A percentile compares a stretch with the other conserved stretches of the same genome.
phyloP scores from a whole-genome alignment of 148 eudicot genomes.

The Fagopyrum esculentum region DNA sequence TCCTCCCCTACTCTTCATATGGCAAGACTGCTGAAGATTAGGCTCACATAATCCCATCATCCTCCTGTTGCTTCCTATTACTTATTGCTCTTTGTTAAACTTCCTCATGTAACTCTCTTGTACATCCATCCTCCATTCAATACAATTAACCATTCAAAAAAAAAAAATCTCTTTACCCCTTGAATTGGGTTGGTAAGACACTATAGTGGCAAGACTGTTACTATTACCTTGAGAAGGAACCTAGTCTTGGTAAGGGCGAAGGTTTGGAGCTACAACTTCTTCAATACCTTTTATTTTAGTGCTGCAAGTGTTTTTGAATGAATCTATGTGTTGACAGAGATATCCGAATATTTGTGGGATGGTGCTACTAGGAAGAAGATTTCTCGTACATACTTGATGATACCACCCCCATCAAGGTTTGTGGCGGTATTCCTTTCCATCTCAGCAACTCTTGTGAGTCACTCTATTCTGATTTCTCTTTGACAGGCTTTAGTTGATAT shows the following conservation, averaged over 20 bases:
- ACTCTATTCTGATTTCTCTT: not conserved
- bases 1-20: too few relatives aligned
- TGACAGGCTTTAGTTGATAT: not conserved
- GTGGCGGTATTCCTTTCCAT: constrained; percentile 53
- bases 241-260: constrained; percentile 36
- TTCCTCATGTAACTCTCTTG: too few relatives aligned
- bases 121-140: too few relatives aligned
- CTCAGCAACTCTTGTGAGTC: constrained; percentile 29
- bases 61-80: too few relatives aligned
- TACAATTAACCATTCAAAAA: too few relatives aligned
- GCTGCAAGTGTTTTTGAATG: constrained; percentile 1
- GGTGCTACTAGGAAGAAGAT: constrained; percentile 38
- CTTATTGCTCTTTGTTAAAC: too few relatives aligned
- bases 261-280: not conserved
- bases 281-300: not conserved
- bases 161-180: too few relatives aligned
- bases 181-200: too few relatives aligned
- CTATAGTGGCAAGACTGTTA: too few relatives aligned
- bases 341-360: constrained; percentile 42
- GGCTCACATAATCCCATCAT: too few relatives aligned
- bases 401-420: constrained; percentile 71
- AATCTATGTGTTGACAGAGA: constrained; percentile 25
- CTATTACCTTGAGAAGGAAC: too few relatives aligned
- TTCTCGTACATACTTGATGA: constrained; percentile 49
- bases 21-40: too few relatives aligned